These are phyloP conservation scores for Nepenthes alata DNA, from an alignment of 179 eudicot species.

Conservation along the genomic window DNA sequence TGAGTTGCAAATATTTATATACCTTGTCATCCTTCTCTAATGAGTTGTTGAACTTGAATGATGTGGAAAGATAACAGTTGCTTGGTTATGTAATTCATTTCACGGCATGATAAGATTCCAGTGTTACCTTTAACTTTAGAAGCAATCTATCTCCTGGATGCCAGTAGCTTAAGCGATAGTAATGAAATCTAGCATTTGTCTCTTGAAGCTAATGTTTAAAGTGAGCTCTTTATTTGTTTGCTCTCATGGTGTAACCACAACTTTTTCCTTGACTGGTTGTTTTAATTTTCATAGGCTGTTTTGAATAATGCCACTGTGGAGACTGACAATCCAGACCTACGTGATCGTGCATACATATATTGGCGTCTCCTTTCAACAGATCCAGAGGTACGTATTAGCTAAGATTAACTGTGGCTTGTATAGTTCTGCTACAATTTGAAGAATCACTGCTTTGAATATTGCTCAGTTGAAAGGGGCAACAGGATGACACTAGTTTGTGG, in stretches of 20 bases:
- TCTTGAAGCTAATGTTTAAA: neutral
- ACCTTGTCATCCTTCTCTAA: too few species aligned
- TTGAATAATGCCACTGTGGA: constrained; percentile 97
- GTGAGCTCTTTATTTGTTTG: neutral
- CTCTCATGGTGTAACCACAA: neutral
- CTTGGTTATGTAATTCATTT: neutral
- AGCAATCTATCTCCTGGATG: neutral
- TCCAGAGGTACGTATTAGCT: constrained; percentile 62
- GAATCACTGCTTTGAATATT: neutral
- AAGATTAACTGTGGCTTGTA: neutral
- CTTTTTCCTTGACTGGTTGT: neutral
- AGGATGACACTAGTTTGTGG: neutral
- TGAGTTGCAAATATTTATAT: too few species aligned
- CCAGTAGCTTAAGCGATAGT: neutral
- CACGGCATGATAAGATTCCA: neutral
- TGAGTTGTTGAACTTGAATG: too few species aligned
- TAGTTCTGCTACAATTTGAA: neutral
- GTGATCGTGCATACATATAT: constrained; percentile 96
- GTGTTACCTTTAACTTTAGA: too few species aligned
- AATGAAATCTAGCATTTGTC: neutral
- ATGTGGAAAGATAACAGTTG: too few species aligned
- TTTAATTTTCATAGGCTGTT: constrained; percentile 47
- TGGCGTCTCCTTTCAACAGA: constrained; percentile 99
- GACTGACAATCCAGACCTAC: constrained; percentile 96
- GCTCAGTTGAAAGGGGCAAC: neutral